Percentiles rank a stretch among this genome's conserved stretches.
Evolutionary conservation across 2,329 filamentous ascomycete species (phyloP).

Genomic region (Rhynchosporium secalis): DNA sequence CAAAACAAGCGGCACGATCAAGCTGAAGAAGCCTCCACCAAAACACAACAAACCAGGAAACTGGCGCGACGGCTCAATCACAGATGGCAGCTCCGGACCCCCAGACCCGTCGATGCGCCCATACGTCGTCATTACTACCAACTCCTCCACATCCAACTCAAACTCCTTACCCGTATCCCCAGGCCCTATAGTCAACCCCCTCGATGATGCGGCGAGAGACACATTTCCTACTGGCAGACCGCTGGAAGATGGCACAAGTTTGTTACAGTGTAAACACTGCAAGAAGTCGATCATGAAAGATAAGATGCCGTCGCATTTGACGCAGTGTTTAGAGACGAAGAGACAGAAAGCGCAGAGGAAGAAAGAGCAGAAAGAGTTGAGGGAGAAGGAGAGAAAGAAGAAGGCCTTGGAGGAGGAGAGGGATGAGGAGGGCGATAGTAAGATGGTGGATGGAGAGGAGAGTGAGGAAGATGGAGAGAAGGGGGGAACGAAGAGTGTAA

Average conservation of each 20-base stretch:
- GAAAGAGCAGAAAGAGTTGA: slow-evolving; percentile 41
- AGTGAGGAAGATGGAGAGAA: slow-evolving; percentile 44
- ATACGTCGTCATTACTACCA: slow-evolving; percentile 37
- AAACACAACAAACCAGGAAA: slow-evolving; percentile 68
- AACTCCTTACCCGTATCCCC: slow-evolving; percentile 48
- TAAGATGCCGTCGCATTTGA: slow-evolving; percentile 76
- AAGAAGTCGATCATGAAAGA: slow-evolving; percentile 82
- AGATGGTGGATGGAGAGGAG: slow-evolving; percentile 46
- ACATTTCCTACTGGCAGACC: slow-evolving; percentile 81
- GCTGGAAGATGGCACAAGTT: slow-evolving; percentile 75
- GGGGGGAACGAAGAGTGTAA: slow-evolving; percentile 45
- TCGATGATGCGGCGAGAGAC: slow-evolving; percentile 74
- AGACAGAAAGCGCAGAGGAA: slow-evolving; percentile 40
- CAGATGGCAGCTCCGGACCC: slow-evolving; percentile 51
- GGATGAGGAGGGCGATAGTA: slow-evolving; percentile 39
- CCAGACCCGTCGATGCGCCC: background rate
- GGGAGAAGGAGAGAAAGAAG: slow-evolving; percentile 44
- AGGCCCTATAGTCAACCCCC: slow-evolving; percentile 60
- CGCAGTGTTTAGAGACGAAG: slow-evolving; percentile 72
- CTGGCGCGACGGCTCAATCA: slow-evolving; percentile 67
- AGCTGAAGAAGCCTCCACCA: slow-evolving; percentile 62
- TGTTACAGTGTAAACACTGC: slow-evolving; percentile 89
- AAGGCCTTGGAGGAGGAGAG: slow-evolving; percentile 32
- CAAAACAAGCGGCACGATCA: slow-evolving; percentile 53
- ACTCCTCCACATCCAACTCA: slow-evolving; percentile 46